Evolutionary conservation across 495 filamentous ascomycete species (phyloP), one percentile per base, ranked within the genome.

Genomic region (Sporormia fimetaria): DNA sequence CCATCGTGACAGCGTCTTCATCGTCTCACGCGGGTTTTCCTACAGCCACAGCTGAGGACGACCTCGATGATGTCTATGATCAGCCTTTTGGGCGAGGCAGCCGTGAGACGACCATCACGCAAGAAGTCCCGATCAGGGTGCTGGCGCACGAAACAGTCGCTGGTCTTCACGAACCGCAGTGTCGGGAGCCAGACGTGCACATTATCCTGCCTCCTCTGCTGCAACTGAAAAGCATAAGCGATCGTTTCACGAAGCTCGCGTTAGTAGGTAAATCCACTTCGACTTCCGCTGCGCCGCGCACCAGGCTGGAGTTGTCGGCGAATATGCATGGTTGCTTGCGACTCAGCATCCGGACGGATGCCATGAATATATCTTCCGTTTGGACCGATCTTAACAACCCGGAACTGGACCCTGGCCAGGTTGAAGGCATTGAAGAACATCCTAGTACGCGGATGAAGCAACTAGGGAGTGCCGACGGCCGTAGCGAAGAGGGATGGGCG

Each of bases 71-170:
- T 16, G 18, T 26, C 23, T 30, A 31, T 38, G 39, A 44, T 33
- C 68, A 68, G 11, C 50, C 75, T 61, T 48, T 46, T 31, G 49
- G 58, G 12, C 51, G 62, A 3, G 64, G 67, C 18, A 79, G 83
- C 44, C 76, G 78, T 49, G 85, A 94, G 57, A 88, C 85, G 24
- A 67, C 84, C 53, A 78, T 98, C 52, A 94, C 86, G n/a, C 92
- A 98, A 55, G 86, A 95, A 60, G 74, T 96, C 18, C 90, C 92
- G n/a, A 76, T 95, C 34, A 76, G 85, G 3, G 85, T 98, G 3
- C 73, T 98, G 3, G 78, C 80, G 48, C 73, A 81, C 1, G 71
- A 74, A 12, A 78, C 75, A 0, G 84, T 98, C 1, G 81, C 86
- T 39, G 80, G 74, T 10, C 77, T 95, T 26, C 83, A 87, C 59